These are phyloP conservation scores for Thermoascus crustaceus DNA, from an alignment of 2,329 filamentous ascomycete species.

Conservation along the genomic window DNA sequence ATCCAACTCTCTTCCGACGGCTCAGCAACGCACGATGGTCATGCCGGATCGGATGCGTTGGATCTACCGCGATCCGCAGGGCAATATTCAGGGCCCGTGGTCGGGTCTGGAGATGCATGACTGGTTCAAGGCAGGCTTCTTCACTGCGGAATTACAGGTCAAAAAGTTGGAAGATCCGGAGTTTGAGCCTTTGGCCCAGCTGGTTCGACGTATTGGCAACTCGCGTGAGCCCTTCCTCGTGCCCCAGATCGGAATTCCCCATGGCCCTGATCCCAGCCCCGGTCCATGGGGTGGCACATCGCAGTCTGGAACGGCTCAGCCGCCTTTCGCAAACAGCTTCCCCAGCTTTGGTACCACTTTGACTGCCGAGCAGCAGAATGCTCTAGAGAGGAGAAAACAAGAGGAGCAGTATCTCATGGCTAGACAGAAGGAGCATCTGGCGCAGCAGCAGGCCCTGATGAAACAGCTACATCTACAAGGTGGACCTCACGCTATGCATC, in stretches of 20 bases:
- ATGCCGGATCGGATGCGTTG: conserved; percentile 99
- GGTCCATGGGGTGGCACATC: conserved; percentile 43
- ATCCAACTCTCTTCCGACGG: conserved; percentile 58
- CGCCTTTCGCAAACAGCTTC: conserved; percentile 87
- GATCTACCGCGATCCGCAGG: conserved; percentile 95
- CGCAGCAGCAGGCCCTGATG: conserved; percentile 73
- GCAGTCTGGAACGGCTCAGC: conserved; percentile 58
- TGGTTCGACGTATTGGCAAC: conserved; percentile 93
- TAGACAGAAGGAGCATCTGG: conserved; percentile 85
- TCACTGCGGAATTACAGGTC: conserved; percentile 86
- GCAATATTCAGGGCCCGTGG: conserved; percentile 86
- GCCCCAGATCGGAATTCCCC: conserved; percentile 89
- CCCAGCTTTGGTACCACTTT: conserved; percentile 94
- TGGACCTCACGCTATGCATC: conserved; percentile 43
- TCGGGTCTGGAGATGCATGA: conserved; percentile 98
- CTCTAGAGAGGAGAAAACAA: conserved; percentile 89
- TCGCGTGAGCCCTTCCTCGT: conserved; percentile 96
- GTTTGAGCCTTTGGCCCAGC: conserved; percentile 88
- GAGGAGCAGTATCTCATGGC: conserved; percentile 97
- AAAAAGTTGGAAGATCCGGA: conserved; percentile 91
- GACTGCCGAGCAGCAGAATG: conserved; percentile 96
- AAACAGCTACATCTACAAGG: conserved; percentile 62
- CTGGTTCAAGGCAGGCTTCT: conserved; percentile 99
- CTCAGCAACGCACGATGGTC: conserved; percentile 81
- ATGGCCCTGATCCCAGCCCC: conserved; percentile 60